phyloP scores from a whole-genome alignment of 1,139 yeast species.

The Candida sojae region DNA sequence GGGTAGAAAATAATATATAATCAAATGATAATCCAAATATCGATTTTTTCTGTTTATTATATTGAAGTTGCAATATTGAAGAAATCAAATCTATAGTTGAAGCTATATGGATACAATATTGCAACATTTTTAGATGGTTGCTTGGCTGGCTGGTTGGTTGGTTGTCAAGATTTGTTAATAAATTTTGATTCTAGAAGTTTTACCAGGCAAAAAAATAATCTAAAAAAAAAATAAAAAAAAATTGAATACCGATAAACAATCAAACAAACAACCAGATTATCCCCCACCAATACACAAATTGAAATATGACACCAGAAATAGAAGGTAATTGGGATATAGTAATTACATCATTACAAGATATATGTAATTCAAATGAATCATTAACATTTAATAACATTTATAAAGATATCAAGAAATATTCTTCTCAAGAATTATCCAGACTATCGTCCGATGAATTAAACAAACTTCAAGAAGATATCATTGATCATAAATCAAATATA shows the following conservation, averaged over 20 bases:
- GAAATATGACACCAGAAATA: constrained; percentile 25
- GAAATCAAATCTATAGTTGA: neutral
- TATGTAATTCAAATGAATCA: constrained; percentile 61
- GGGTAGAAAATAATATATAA: constrained; percentile 17
- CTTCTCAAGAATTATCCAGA: constrained; percentile 16
- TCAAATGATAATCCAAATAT: constrained; percentile 34
- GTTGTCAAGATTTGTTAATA: too few relatives aligned
- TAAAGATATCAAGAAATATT: constrained; percentile 20
- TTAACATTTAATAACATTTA: constrained; percentile 50
- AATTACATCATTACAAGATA: constrained; percentile 65
- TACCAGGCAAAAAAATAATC: too few relatives aligned
- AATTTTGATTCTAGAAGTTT: too few relatives aligned
- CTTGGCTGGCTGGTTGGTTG: too few relatives aligned
- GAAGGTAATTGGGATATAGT: constrained; percentile 72
- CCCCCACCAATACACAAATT: too few relatives aligned
- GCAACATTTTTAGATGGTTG: neutral
- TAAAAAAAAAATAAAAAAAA: neutral
- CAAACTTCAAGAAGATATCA: constrained; percentile 40
- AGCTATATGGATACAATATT: neutral
- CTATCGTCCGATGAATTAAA: constrained; percentile 33
- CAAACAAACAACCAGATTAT: neutral
- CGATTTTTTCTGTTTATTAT: constrained; percentile 22
- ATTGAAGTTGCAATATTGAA: constrained; percentile 17
- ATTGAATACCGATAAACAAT: neutral
- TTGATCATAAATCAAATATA: constrained; percentile 57